Evolutionary conservation across 1,139 yeast genomes (phyloP).

Genomic region (Zygoascus hellenicus): DNA sequence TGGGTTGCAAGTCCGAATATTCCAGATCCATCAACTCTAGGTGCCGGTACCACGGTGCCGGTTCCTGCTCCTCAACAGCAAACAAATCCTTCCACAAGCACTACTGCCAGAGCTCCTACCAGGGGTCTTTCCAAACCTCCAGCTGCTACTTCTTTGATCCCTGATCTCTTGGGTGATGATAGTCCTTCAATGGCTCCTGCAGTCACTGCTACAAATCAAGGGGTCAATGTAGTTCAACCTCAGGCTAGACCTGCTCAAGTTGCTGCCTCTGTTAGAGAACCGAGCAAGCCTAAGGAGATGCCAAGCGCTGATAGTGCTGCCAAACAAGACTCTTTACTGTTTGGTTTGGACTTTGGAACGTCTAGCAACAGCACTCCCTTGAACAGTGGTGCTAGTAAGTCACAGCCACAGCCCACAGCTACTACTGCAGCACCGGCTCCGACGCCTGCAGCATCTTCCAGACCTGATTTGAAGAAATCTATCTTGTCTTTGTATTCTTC

Average conservation of each 20-base stretch:
- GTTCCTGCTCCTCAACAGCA: not conserved
- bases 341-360: slow-evolving; percentile 32
- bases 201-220: slow-evolving; percentile 4
- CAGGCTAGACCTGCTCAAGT: not conserved
- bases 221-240: not conserved
- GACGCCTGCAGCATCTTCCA: slow-evolving; percentile 28
- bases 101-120: not conserved
- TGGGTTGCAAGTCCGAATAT: slow-evolving; percentile 56
- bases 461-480: slow-evolving; percentile 86
- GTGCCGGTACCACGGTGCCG: slow-evolving; percentile 16
- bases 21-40: slow-evolving; percentile 53
- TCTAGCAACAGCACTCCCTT: slow-evolving; percentile 20
- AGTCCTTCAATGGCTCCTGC: slow-evolving; percentile 14
- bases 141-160: slow-evolving; percentile 15
- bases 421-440: slow-evolving; percentile 21
- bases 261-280: not conserved
- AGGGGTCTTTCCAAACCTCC: slow-evolving; percentile 4
- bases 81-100: not conserved
- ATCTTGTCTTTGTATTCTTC: slow-evolving; percentile 77
- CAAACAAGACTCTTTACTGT: slow-evolving; percentile 25
- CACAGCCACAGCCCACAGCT: slow-evolving; percentile 8
- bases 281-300: slow-evolving; percentile 24
- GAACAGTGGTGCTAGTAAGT: slow-evolving; percentile 7
- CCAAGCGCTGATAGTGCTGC: slow-evolving; percentile 15
- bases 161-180: slow-evolving; percentile 20